A percentile compares a stretch with the other conserved stretches of the same genome.
These are phyloP conservation scores for Naganishia sp. DNA, from an alignment of 1,284 basidiomycete genomes.

Conservation along the genomic window DNA sequence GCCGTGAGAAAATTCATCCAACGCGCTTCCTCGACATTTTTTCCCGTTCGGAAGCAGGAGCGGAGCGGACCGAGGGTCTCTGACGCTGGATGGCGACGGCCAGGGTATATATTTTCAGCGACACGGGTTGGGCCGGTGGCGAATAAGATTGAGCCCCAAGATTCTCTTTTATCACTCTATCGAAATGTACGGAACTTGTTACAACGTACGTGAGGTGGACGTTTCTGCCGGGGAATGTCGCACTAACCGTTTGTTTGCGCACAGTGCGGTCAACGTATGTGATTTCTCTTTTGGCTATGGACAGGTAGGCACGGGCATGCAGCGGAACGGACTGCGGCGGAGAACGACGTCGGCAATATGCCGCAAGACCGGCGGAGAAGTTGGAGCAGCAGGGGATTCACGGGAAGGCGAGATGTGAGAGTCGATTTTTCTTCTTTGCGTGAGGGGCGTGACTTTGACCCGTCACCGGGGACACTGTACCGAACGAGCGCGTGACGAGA, in stretches of 20 bases:
- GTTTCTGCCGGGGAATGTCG: too few species aligned
- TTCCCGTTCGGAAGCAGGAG: too few species aligned
- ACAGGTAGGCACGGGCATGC: conserved; percentile 22
- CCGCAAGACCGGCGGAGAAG: not conserved
- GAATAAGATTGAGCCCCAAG: too few species aligned
- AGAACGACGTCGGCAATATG: not conserved
- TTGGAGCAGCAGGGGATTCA: conserved; percentile 4
- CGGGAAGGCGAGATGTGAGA: conserved; percentile 27
- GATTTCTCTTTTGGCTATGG: conserved; percentile 2
- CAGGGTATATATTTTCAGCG: too few species aligned
- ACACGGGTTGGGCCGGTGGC: too few species aligned
- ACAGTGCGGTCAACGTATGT: conserved; percentile 28
- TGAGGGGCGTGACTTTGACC: conserved; percentile 6
- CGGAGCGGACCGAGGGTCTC: too few species aligned
- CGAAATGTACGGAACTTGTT: conserved; percentile 29
- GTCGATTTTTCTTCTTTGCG: conserved; percentile 22
- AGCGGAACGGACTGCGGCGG: not conserved
- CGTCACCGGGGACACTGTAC: conserved; percentile 11
- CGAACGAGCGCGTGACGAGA: conserved; percentile 6
- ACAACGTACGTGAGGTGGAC: conserved; percentile 7
- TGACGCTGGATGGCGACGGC: too few species aligned
- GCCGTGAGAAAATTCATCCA: too few species aligned
- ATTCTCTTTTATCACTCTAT: not conserved
- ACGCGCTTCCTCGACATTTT: too few species aligned
- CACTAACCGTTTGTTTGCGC: not conserved